Conservation (phyloP, 768 basidiomycete species). For the Dictyophora rubrovolvata region DNA sequence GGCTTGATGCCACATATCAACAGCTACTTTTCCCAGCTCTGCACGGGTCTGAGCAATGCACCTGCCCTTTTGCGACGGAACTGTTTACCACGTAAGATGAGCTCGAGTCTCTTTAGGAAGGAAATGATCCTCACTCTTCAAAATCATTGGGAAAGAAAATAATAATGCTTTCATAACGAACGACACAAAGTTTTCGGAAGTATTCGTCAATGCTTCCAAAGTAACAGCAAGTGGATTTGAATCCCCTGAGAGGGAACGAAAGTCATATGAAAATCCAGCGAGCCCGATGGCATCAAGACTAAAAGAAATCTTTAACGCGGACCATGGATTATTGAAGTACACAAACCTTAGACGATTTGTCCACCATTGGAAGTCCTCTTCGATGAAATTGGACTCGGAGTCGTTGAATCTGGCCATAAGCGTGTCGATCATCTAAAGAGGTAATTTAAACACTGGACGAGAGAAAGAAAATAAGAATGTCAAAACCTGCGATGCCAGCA, state of each 20-base stretch:
- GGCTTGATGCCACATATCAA: slow-evolving; percentile 50
- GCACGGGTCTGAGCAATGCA: slow-evolving; percentile 50
- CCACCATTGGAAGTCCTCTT: slow-evolving; percentile 8
- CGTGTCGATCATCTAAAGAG: not conserved
- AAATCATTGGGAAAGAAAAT: slow-evolving; percentile 30
- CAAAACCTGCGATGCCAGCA: not conserved
- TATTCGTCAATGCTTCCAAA: slow-evolving; percentile 13
- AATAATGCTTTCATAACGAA: slow-evolving; percentile 40
- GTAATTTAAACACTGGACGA: not conserved
- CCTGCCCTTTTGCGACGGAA: slow-evolving; percentile 29
- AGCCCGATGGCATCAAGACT: not conserved
- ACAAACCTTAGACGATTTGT: slow-evolving; percentile 6
- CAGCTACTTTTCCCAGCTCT: slow-evolving; percentile 10
- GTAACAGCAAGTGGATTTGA: not conserved
- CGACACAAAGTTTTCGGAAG: slow-evolving; percentile 10
- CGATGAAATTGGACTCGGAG: not conserved
- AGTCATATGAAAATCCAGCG: not conserved
- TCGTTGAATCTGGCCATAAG: not conserved
- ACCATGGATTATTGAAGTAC: not conserved
- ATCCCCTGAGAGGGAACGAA: slow-evolving; percentile 6
- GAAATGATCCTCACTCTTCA: not conserved
- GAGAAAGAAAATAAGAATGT: not conserved
- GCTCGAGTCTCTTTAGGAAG: not conserved
- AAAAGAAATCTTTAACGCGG: not conserved
- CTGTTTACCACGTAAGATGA: slow-evolving; percentile 7